Conservation (phyloP, 805 yeast species). For the Saccharomyces eubayanus region DNA sequence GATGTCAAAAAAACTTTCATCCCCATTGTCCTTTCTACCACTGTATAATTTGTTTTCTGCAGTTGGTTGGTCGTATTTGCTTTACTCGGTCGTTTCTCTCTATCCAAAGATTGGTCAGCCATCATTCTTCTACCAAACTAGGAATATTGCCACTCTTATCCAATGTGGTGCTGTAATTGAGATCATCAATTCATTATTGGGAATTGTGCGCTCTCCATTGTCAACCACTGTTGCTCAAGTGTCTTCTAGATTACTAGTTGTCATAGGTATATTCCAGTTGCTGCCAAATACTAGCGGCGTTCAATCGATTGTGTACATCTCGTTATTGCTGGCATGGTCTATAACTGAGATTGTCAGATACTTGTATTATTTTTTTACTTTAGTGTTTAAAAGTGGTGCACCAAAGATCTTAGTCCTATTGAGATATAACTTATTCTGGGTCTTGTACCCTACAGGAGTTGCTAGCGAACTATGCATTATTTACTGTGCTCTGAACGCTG, state of each 20-base stretch:
- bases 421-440: slow-evolving; percentile 75
- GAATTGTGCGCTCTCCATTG: slow-evolving; percentile 78
- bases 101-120: slow-evolving; percentile 53
- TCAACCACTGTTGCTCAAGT: slow-evolving; percentile 84
- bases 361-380: slow-evolving; percentile 50
- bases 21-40: slow-evolving; percentile 29
- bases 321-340: slow-evolving; percentile 82
- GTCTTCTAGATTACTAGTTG: slow-evolving; percentile 71
- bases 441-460: slow-evolving; percentile 90
- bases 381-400: slow-evolving; percentile 34
- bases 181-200: slow-evolving; percentile 65
- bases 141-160: slow-evolving; percentile 49
- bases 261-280: slow-evolving; percentile 69
- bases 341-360: slow-evolving; percentile 87
- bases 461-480: slow-evolving; percentile 68
- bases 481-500: slow-evolving; percentile 62
- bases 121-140: slow-evolving; percentile 50
- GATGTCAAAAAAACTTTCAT: slow-evolving; percentile 18
- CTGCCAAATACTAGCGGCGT: slow-evolving; percentile 57
- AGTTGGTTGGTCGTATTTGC: slow-evolving; percentile 44
- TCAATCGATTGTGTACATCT: slow-evolving; percentile 48
- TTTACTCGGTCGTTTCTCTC: slow-evolving; percentile 36
- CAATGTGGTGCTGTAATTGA: slow-evolving; percentile 80
- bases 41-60: slow-evolving; percentile 48
- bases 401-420: slow-evolving; percentile 60